Evolutionary conservation across 805 yeast genomes (phyloP), one percentile per base, ranked within the genome.

Genomic region (Ogataea methanolica): DNA sequence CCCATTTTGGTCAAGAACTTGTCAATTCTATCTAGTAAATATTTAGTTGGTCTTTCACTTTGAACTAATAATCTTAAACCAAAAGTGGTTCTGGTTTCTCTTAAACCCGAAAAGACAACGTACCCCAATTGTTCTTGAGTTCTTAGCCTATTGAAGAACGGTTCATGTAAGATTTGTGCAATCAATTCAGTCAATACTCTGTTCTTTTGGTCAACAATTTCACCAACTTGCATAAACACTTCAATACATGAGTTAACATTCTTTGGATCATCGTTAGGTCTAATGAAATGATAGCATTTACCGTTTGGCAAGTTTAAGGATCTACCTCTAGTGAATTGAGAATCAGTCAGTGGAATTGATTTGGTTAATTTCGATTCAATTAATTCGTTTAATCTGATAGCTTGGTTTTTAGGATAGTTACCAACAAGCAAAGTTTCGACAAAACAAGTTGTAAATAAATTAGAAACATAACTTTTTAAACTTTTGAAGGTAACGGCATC

Each of bases 71-170:
- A 67, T 58, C 94, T 75, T 55, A 82, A 76, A 14, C 92, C 91
- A 61, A 79, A 74, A 6, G 85, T 78, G 21, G 94, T 83, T 60
- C 95, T 78, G 3, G 88, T 78, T 50, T 75, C 74, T 51, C 85
- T 72, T 23, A 77, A 69, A 0, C 95, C 87, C 39, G 94, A 82
- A 61, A 88, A 89, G 0, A 92, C 99, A 52, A 92, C 90, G 60
- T 92, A 92, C 2, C 99, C 99, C 33, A 92, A 74, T 66, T 94
- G 98, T 68, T 92, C 98, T 58, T 88, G 85, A 6, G 99, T 92
- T 66, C 99, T 79, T 48, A 92, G 74, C 52, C 86, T 86, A 60
- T 88, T 84, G 67, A 92, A 94, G 48, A 92, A 86, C 5, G 97
- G 97, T 62, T 92, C 97, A 55, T 78, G 80, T 43, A 85, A 71